phyloP scores from a whole-genome alignment of 495 filamentous ascomycete species.

The Thermothielavioides terrestris region DNA sequence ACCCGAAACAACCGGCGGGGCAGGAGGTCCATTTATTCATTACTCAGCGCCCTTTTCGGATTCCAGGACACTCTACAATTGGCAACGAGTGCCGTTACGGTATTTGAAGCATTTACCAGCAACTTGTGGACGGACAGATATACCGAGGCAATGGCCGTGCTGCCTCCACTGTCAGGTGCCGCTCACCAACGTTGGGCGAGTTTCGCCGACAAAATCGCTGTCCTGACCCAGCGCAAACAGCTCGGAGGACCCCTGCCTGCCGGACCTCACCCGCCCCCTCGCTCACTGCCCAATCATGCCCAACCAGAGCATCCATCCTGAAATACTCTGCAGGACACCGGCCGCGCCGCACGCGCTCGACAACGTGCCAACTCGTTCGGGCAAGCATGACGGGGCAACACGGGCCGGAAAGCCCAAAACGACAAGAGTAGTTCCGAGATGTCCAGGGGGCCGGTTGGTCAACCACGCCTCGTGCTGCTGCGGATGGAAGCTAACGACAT shows the following conservation, averaged over 20 bases:
- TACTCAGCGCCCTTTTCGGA: too few species aligned
- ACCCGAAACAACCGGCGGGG: too few species aligned
- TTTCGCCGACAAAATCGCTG: neutral
- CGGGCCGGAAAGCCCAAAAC: constrained; percentile 20
- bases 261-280: constrained; percentile 3
- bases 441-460: neutral
- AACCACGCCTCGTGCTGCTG: neutral
- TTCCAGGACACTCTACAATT: too few species aligned
- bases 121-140: too few species aligned
- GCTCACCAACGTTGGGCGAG: too few species aligned
- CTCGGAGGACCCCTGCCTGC: neutral
- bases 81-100: too few species aligned
- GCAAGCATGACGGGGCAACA: constrained; percentile 3
- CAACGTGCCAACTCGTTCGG: neutral
- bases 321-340: too few species aligned
- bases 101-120: too few species aligned
- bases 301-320: constrained; percentile 1
- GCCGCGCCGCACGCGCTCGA: neutral
- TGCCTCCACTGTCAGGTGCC: too few species aligned
- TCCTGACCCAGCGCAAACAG: neutral
- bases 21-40: too few species aligned
- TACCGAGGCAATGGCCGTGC: too few species aligned
- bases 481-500: neutral
- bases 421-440: too few species aligned
- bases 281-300: constrained; percentile 22